Evolutionary conservation across 805 yeast genomes (phyloP).

Genomic region (Schwanniomyces yamadae): DNA sequence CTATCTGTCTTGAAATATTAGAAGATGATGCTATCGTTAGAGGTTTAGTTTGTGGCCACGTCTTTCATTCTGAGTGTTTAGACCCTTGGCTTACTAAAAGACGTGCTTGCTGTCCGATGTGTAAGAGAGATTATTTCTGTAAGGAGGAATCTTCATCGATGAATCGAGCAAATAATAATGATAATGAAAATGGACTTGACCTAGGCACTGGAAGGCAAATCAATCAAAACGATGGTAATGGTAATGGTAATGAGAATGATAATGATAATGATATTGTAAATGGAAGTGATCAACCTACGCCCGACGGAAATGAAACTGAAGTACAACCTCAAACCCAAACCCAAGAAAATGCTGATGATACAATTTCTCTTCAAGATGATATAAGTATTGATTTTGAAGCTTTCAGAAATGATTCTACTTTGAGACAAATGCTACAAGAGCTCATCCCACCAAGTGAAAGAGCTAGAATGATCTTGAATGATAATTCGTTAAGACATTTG

Average conservation of each 20-base stretch:
- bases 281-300: conserved; percentile 7
- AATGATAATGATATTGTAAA: conserved; percentile 1
- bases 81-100: conserved; percentile 79
- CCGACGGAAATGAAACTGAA: conserved; percentile 18
- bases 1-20: conserved; percentile 70
- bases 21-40: conserved; percentile 65
- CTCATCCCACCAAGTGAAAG: conserved; percentile 41
- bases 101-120: conserved; percentile 80
- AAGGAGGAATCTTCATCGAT: conserved; percentile 22
- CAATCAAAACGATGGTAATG: background rate
- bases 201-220: background rate
- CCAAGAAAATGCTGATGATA: conserved; percentile 2
- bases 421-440: conserved; percentile 38
- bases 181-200: conserved; percentile 5
- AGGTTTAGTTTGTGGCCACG: conserved; percentile 79
- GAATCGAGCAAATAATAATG: conserved; percentile 4
- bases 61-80: conserved; percentile 74
- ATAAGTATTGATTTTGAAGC: conserved; percentile 28
- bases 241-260: background rate
- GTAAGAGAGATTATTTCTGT: conserved; percentile 66
- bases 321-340: too few relatives aligned
- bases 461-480: conserved; percentile 40
- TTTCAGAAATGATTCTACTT: conserved; percentile 36
- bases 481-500: conserved; percentile 28
- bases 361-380: conserved; percentile 8